These are phyloP conservation scores for Diplotaxis tenuifolia DNA, from an alignment of 345 rosid species.

Conservation along the genomic window DNA sequence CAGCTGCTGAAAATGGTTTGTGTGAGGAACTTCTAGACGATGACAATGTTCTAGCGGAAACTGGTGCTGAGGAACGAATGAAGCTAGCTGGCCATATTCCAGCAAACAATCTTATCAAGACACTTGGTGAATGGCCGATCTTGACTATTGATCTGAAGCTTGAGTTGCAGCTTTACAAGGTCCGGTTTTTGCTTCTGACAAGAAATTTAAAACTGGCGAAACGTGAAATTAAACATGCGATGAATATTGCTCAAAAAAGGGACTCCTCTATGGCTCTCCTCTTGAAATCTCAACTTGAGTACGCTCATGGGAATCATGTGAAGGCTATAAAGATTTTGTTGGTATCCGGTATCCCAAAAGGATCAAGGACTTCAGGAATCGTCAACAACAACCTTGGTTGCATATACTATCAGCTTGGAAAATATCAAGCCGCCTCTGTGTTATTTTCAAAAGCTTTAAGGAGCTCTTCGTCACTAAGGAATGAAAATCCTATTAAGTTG, in stretches of 20 bases:
- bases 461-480: conserved; percentile 60
- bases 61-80: conserved; percentile 59
- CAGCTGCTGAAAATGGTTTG: conserved; percentile 61
- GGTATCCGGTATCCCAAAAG: conserved; percentile 70
- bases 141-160: conserved; percentile 75
- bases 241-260: conserved; percentile 82
- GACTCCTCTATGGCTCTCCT: conserved; percentile 88
- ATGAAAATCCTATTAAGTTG: conserved; percentile 67
- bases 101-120: conserved; percentile 55
- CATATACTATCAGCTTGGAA: conserved; percentile 77
- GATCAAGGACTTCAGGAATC: conserved; percentile 70
- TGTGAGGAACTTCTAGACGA: conserved; percentile 74
- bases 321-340: conserved; percentile 90
- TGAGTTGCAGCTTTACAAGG: conserved; percentile 92
- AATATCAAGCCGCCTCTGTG: conserved; percentile 61
- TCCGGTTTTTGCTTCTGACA: conserved; percentile 75
- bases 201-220: conserved; percentile 89
- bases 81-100: conserved; percentile 57
- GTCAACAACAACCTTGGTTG: conserved; percentile 90
- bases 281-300: conserved; percentile 94
- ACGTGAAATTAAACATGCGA: conserved; percentile 95
- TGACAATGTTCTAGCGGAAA: conserved; percentile 64
- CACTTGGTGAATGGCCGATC: conserved; percentile 51
- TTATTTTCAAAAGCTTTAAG: conserved; percentile 77
- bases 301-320: conserved; percentile 88